These are phyloP conservation scores for Tolypocladium tundrense DNA, from an alignment of 2,329 filamentous ascomycete genomes.

Conservation along the genomic window DNA sequence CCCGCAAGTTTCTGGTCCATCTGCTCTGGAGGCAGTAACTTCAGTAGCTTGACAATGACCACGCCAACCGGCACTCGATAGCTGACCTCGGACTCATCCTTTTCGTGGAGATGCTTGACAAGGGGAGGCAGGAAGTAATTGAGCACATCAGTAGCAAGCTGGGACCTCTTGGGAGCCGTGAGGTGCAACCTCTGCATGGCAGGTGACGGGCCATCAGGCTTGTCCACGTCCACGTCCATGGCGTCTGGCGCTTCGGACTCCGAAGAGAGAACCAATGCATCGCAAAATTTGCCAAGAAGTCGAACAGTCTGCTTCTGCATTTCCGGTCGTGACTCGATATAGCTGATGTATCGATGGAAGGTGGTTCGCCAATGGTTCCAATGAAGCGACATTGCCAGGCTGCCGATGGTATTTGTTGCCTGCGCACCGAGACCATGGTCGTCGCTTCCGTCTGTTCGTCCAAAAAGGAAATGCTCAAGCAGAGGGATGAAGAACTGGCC, in stretches of 20 bases:
- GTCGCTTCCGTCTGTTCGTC: slow-evolving; percentile 60
- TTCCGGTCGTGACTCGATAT: slow-evolving; percentile 70
- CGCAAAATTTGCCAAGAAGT: slow-evolving; percentile 70
- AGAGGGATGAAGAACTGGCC: slow-evolving; percentile 83
- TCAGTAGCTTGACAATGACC: slow-evolving; percentile 78
- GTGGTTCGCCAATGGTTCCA: slow-evolving; percentile 87
- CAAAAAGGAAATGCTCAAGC: slow-evolving; percentile 88
- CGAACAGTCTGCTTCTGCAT: slow-evolving; percentile 78
- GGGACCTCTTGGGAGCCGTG: slow-evolving; percentile 56
- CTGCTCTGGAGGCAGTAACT: slow-evolving; percentile 63
- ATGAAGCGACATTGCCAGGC: slow-evolving; percentile 64
- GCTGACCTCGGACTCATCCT: slow-evolving; percentile 90
- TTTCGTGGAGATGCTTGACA: slow-evolving; percentile 79
- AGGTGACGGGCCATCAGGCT: slow-evolving; percentile 12
- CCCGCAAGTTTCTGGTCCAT: slow-evolving; percentile 68
- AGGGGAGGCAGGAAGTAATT: slow-evolving; percentile 70
- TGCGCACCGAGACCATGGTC: slow-evolving; percentile 82
- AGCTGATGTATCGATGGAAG: slow-evolving; percentile 73
- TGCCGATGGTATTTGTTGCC: slow-evolving; percentile 69
- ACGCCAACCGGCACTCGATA: slow-evolving; percentile 83
- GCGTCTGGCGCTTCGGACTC: slow-evolving; percentile 23
- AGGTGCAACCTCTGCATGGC: slow-evolving; percentile 39
- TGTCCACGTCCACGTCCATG: slow-evolving; percentile 35
- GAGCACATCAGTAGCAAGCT: slow-evolving; percentile 62
- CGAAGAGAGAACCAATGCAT: slow-evolving; percentile 57